Base-by-base conservation (phyloP, 176 grass and related monocot species). In the Ensete ventricosum region DNA sequence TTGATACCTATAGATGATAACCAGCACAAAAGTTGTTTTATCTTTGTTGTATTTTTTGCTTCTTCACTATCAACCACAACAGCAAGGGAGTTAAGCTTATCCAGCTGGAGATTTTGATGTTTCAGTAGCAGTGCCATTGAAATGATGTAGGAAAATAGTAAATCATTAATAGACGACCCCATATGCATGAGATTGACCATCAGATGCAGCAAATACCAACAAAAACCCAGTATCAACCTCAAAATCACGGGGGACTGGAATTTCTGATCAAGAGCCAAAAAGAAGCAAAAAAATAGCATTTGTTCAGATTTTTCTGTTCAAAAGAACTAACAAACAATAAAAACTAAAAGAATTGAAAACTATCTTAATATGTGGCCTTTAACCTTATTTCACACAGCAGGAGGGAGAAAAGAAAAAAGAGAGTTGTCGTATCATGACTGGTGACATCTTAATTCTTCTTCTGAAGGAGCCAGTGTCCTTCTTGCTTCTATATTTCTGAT, bases 11-110 rank as follows among this genome's bases (percentile, higher is more conserved):
- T 73, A 76, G 82, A 73, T 76, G 86, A 82, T 27, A 98, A 77
- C 88, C 88, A 93, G 27, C 9, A 78, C 71, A 98, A 55, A 82
- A 93, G 84, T 27, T 82, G 85, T 49, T 85, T 78, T 48, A 94
- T 75, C 78, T 98, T 91, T 20, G 1, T 55, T 2, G 58, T 85
- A 75, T 85, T 83, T 81, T 81, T 89, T 82, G 95, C 90, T 84
- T 98, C 95, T 84, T 81, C 87, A 78, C 90, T 98, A 77, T 93
- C 95, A 73, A 98, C 75, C 58, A 98, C 88, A 67, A 98, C 75
- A 62, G 90, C 95, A 54, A 98, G 82, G 59, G 76, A 75, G 26
- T 72, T 81, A 20, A 98, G 84, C 64, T 79, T 81, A 14, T 75
- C 77, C 52, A 91, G 73, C 8, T 85, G 71, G 63, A 98, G 78